Evolutionary conservation across 2,329 filamentous ascomycete genomes (phyloP), one percentile per base, ranked within the genome.

Genomic region (Pseudocercospora fijiensis): DNA sequence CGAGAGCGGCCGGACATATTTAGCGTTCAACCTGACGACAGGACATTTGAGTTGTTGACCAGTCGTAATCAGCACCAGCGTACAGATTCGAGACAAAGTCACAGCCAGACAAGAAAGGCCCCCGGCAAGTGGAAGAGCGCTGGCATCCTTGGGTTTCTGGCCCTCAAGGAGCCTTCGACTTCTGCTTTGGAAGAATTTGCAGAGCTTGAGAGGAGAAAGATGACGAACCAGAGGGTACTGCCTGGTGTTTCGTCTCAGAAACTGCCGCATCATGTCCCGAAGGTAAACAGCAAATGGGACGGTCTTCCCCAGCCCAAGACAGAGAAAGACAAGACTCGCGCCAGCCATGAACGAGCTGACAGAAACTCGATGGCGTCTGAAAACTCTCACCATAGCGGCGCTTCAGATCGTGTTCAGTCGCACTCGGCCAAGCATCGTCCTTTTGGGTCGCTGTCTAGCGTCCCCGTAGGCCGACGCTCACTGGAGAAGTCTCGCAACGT

Each of bases 271-370:
- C 75, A 74, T 60, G 81, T 84, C 1, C 82, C 82, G 20, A 83
- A 80, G 65, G 82, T 84, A 37, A 85, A 84, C 64, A 80, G 80
- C 27, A 84, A 82, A 72, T 84, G 82, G 82, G 79, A 84, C 67
- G 82, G 82, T 9, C 70, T 84, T 7, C 82, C 82, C 11, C 76
- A 80, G 22, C 65, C 71, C 0, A 74, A 67, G 60, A 61, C n/a
- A 13, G 52, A 56, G 27, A 58, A 58, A 27, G 58, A 63, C 7
- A 33, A 56, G 22, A 24, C 53, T 16, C 33, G 52, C 9, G 33
- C 22, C 41, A 61, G 60, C 9, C 58, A 30, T 6, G 63, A 65
- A n/a, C 56, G 24, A 26, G 13, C 26, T 26, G 53, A 58, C 30
- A 57, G 62, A 27, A 51, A 41, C 27, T 49, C 57, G 24, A 58